These are phyloP conservation scores for Scutellaria barbata DNA, from an alignment of 257 asterid species.

Conservation along the genomic window DNA sequence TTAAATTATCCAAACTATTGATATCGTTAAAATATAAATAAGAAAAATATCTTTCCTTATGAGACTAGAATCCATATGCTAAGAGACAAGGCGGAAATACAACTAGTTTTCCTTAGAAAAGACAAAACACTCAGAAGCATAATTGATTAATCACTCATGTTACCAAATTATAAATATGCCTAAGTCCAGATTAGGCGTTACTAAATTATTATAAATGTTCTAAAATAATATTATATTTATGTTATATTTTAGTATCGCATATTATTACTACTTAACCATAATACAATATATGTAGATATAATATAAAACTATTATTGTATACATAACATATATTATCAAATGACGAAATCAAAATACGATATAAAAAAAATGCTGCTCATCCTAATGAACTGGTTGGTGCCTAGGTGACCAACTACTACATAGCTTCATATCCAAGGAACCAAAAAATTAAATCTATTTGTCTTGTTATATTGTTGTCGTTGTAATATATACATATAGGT, in stretches of 20 bases:
- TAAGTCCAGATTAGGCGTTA: neutral
- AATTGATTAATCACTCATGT: neutral
- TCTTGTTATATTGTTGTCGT: neutral
- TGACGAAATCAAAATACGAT: no score
- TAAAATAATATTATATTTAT: neutral
- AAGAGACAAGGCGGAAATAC: conserved; percentile 14
- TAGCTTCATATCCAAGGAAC: conserved; percentile 26
- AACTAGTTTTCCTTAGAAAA: conserved; percentile 13
- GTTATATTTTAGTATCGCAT: neutral
- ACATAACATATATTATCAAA: no score
- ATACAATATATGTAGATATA: no score
- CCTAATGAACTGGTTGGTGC: conserved; percentile 26
- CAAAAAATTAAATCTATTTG: neutral
- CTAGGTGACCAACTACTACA: conserved; percentile 31
- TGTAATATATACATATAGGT: neutral
- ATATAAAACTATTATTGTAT: no score
- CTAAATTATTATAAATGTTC: neutral
- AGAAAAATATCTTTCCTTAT: neutral
- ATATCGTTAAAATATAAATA: no score
- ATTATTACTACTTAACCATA: neutral
- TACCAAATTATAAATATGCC: neutral
- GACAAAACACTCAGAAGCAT: conserved; percentile 11
- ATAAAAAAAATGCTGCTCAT: neutral
- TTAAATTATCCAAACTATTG: no score
- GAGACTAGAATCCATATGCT: conserved; percentile 2